These are phyloP conservation scores for Diddensiella transvaalensis DNA, from an alignment of 805 yeast genomes.

Conservation along the genomic window DNA sequence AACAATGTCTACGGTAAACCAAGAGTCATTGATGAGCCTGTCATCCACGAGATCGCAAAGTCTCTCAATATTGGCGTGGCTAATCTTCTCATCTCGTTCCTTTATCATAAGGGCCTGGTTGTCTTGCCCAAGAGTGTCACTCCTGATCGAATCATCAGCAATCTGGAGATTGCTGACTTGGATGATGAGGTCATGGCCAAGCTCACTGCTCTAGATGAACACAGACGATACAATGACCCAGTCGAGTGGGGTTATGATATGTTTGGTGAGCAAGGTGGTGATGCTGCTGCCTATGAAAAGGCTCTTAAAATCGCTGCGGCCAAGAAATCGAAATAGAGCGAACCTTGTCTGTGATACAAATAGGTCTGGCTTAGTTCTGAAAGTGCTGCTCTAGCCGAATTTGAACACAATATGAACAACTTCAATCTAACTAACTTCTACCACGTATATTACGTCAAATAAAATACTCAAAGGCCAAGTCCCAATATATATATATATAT, in stretches of 20 bases:
- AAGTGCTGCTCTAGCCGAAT: too few relatives aligned
- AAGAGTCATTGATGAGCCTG: constrained; percentile 47
- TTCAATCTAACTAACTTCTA: too few relatives aligned
- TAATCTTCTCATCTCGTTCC: constrained; percentile 73
- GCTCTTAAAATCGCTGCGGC: constrained; percentile 19
- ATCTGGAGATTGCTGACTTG: constrained; percentile 52
- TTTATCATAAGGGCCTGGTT: constrained; percentile 67
- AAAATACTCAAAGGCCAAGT: too few relatives aligned
- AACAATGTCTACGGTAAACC: constrained; percentile 22
- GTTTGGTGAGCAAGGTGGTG: constrained; percentile 28
- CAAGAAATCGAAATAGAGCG: constrained; percentile 9
- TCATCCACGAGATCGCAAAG: constrained; percentile 51
- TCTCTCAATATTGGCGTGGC: constrained; percentile 53
- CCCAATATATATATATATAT: too few relatives aligned
- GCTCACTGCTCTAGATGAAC: constrained; percentile 24
- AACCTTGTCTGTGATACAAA: not conserved
- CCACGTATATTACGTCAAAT: too few relatives aligned
- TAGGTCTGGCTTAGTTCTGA: too few relatives aligned
- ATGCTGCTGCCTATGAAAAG: constrained; percentile 20
- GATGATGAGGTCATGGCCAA: constrained; percentile 38
- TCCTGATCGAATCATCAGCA: constrained; percentile 56
- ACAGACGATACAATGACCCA: constrained; percentile 29
- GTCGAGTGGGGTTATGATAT: constrained; percentile 31
- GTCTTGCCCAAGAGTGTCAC: constrained; percentile 78
- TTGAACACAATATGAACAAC: too few relatives aligned